These are phyloP conservation scores for Aspergillus versicolor DNA, from an alignment of 2,329 filamentous ascomycete genomes.

Conservation along the genomic window DNA sequence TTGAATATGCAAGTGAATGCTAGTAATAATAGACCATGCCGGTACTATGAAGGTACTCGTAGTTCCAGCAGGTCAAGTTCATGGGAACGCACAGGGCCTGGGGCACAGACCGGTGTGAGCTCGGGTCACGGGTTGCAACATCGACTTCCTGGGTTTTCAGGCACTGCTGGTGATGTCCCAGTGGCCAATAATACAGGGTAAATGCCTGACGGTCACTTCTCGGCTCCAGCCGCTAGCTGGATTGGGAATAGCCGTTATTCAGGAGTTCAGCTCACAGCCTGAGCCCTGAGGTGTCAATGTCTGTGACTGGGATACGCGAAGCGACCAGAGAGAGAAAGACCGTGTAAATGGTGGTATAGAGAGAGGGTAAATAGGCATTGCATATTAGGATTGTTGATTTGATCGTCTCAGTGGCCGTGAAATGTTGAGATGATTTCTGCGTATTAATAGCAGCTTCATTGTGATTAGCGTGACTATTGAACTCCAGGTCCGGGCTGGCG, in stretches of 20 bases:
- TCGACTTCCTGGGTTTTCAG: slow-evolving; percentile 12
- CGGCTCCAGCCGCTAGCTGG: not conserved
- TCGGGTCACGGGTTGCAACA: not conserved
- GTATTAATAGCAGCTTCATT: slow-evolving; percentile 5
- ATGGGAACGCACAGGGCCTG: not conserved
- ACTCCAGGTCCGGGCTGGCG: slow-evolving; percentile 5
- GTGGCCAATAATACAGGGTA: not conserved
- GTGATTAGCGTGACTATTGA: slow-evolving; percentile 12
- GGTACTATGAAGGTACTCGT: not conserved
- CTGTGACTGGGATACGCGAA: not conserved
- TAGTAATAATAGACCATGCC: not conserved
- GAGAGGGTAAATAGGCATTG: not conserved
- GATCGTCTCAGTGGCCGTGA: not conserved
- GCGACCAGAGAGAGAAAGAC: not conserved
- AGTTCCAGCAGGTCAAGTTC: not conserved
- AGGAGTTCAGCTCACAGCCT: slow-evolving; percentile 6
- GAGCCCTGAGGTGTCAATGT: slow-evolving; percentile 2
- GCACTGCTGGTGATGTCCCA: not conserved
- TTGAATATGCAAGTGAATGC: not conserved
- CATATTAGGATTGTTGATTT: not conserved
- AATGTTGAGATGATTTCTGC: not conserved
- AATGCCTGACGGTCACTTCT: slow-evolving; percentile 1
- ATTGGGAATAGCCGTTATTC: slow-evolving; percentile 1
- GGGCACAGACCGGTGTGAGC: not conserved
- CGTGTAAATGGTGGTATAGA: not conserved